Evolutionary conservation across 1,139 yeast genomes (phyloP).

Genomic region (Pichia norvegensis): DNA sequence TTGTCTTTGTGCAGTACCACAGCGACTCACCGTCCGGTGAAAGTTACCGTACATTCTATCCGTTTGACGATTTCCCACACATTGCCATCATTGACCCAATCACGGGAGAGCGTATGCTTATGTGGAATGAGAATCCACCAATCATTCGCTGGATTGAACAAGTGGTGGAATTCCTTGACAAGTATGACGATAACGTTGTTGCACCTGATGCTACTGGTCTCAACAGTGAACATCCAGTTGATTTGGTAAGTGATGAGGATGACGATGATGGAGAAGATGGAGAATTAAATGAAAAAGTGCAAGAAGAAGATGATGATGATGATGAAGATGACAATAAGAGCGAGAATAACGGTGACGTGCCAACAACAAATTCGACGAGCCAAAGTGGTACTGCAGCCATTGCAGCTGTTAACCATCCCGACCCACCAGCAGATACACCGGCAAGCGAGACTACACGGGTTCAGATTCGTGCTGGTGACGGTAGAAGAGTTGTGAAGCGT

Average conservation of each 20-base stretch:
- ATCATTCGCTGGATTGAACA: slow-evolving; percentile 53
- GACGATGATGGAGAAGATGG: slow-evolving; percentile 16
- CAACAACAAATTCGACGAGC: too few species aligned
- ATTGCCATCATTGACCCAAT: slow-evolving; percentile 89
- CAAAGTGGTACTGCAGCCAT: slow-evolving; percentile 10
- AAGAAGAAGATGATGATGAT: slow-evolving; percentile 15
- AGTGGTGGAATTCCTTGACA: slow-evolving; percentile 49
- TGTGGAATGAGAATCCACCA: slow-evolving; percentile 64
- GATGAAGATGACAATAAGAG: slow-evolving; percentile 13
- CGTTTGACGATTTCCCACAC: slow-evolving; percentile 63
- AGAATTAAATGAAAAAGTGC: slow-evolving; percentile 5
- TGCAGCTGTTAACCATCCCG: slow-evolving; percentile 38
- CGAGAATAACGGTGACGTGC: slow-evolving; percentile 16
- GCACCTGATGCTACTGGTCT: slow-evolving; percentile 9
- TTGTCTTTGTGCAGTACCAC: slow-evolving; percentile 77
- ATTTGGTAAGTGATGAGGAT: neutral
- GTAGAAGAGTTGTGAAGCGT: slow-evolving; percentile 71
- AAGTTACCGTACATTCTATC: slow-evolving; percentile 64
- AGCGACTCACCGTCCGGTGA: slow-evolving; percentile 68
- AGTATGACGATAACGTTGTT: slow-evolving; percentile 37
- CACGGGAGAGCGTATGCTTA: slow-evolving; percentile 80
- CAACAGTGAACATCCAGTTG: slow-evolving; percentile 15
- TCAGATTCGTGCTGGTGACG: slow-evolving; percentile 83
- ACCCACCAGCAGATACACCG: slow-evolving; percentile 43
- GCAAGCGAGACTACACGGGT: slow-evolving; percentile 59